phyloP scores from a whole-genome alignment of 352 stramenopile species.

The Globisporangium acanthophoron region DNA sequence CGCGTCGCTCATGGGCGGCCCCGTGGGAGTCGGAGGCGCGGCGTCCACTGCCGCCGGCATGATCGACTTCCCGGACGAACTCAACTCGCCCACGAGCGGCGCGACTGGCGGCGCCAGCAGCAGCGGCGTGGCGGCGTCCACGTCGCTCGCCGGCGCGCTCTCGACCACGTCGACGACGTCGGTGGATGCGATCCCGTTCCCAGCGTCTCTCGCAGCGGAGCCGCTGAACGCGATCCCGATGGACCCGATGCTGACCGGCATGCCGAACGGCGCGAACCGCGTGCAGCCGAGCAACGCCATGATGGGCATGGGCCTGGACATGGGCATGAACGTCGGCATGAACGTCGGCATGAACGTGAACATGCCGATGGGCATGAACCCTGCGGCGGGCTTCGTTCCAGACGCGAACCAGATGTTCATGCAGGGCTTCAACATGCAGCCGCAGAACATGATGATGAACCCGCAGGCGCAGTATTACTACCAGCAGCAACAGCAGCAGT shows the following conservation, averaged over 20 bases:
- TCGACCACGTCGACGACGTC: slow-evolving; percentile 26
- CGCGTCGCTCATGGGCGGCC: slow-evolving; percentile 27
- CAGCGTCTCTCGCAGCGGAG: slow-evolving; percentile 61
- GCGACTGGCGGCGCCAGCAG: not conserved
- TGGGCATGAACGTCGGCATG: slow-evolving; percentile 40
- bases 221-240: slow-evolving; percentile 26
- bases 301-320: slow-evolving; percentile 6
- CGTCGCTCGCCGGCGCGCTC: slow-evolving; percentile 23
- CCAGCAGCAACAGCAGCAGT: slow-evolving; percentile 78
- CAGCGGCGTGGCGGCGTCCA: slow-evolving; percentile 17
- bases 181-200: slow-evolving; percentile 69
- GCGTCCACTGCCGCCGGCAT: slow-evolving; percentile 35
- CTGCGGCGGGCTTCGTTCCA: slow-evolving; percentile 25
- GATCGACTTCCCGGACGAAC: slow-evolving; percentile 83
- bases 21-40: slow-evolving; percentile 3
- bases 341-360: slow-evolving; percentile 20
- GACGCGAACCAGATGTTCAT: slow-evolving; percentile 68
- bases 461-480: slow-evolving; percentile 60
- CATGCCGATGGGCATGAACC: slow-evolving; percentile 49
- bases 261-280: slow-evolving; percentile 16
- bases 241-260: slow-evolving; percentile 18
- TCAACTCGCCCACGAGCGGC: slow-evolving; percentile 64
- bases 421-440: slow-evolving; percentile 60
- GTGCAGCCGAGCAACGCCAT: slow-evolving; percentile 5
- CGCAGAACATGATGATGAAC: slow-evolving; percentile 77